Base-by-base conservation (phyloP, 768 basidiomycete species). In the Russula lepida region DNA sequence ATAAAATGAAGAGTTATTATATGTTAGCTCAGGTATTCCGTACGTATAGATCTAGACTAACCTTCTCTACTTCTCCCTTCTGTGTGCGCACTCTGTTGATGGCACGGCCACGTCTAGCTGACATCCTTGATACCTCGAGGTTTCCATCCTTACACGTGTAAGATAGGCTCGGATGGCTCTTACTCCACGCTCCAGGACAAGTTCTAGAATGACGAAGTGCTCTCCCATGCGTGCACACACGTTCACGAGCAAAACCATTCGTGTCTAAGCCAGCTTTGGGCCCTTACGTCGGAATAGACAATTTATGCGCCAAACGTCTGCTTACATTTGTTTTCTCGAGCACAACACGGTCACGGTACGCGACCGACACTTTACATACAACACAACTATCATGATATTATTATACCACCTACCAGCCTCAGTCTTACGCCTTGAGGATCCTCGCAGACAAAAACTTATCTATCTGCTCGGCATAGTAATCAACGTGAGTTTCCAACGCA, bases 401-500 rank as follows among this genome's bases (percentile, higher is more conserved):
- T 30, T 7, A 21, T 48, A 48, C 56, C 25, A 17, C 56, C 46
- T 37, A 11, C 23, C 8, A 9, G 25, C 56, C 28, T 23, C 8
- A 25, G 25, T n/a, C 28, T 23, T 33, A 55, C 54, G 7, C 53
- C 19, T 41, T 50, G 23, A 55, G 37, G 35, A 55, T 25, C 47
- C 54, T 60, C 54, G 33, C 48, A 32, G 54, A 57, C 60, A 64
- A 62, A 35, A 64, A 64, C 64, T 48, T 47, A 25, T 62, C 50
- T 8, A 64, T 64, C 60, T 53, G 43, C 50, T 57, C 37, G 0
- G 64, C 60, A 49, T 39, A 62, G n/a, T 70, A 72, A 64, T 78
- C 79, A n/a, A 55, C 60, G 19, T 62, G 60, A 30, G 64, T 64
- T 39, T 64, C 60, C 60, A 78, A 64, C n/a, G 75, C 71, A 60